These are phyloP conservation scores for Heliocybe sulcata DNA, from an alignment of 1,284 basidiomycete species.

Conservation along the genomic window DNA sequence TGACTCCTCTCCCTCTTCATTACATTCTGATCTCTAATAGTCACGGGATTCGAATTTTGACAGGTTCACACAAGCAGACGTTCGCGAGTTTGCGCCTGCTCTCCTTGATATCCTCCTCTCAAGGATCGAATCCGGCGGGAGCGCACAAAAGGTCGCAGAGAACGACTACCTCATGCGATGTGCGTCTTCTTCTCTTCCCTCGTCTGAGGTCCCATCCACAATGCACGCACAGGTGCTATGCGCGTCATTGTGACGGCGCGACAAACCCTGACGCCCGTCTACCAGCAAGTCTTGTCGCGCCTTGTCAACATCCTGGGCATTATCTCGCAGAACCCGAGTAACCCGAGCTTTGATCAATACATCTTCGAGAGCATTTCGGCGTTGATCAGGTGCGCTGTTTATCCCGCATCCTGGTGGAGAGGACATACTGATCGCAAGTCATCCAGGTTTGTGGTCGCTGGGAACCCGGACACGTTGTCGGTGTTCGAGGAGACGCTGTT, in stretches of 20 bases:
- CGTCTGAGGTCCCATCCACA: no score
- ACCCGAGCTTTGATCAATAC: constrained; percentile 96
- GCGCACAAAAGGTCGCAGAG: constrained; percentile 92
- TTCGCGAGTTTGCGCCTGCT: constrained; percentile 74
- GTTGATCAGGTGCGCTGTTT: constrained; percentile 64
- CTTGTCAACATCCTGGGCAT: constrained; percentile 80
- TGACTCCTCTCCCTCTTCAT: no score
- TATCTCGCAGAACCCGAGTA: constrained; percentile 94
- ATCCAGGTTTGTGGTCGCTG: constrained; percentile 72
- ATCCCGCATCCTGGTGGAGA: background rate
- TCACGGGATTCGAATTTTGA: no score
- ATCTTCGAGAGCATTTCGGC: constrained; percentile 95
- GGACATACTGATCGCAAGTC: constrained; percentile 7
- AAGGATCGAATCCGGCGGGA: constrained; percentile 78
- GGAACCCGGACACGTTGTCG: constrained; percentile 57
- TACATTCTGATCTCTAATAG: background rate
- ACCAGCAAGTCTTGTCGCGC: constrained; percentile 63
- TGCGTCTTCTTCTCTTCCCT: no score
- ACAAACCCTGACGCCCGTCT: constrained; percentile 65
- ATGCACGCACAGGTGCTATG: constrained; percentile 68
- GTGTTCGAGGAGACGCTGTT: constrained; percentile 83
- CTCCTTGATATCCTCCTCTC: constrained; percentile 75
- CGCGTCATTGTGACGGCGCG: constrained; percentile 88
- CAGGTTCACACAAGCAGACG: constrained; percentile 84
- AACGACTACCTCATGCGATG: constrained; percentile 99